Conservation (phyloP, 1,139 yeast species). For the Nakaseomyces uthaithaninus region DNA sequence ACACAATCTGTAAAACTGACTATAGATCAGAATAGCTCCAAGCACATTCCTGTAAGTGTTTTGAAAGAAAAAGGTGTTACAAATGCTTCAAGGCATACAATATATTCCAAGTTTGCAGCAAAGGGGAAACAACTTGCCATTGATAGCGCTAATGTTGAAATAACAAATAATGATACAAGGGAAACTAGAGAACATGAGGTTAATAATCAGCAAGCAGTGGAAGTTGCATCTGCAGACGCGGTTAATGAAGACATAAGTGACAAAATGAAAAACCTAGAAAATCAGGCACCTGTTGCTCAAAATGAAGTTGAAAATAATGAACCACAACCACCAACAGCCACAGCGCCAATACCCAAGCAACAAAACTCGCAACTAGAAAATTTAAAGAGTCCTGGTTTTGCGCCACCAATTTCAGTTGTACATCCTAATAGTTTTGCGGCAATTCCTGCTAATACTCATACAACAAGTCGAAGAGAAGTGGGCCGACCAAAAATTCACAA, state of each 20-base stretch:
- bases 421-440: constrained; percentile 20
- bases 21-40: constrained; percentile 30
- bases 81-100: constrained; percentile 16
- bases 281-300: constrained; percentile 1
- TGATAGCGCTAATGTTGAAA: not conserved
- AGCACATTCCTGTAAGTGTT: constrained; percentile 24
- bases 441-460: not conserved
- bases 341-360: not conserved
- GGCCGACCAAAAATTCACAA: constrained; percentile 28
- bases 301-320: not conserved
- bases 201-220: not conserved
- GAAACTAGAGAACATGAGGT: not conserved
- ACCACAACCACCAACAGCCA: not conserved
- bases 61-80: constrained; percentile 24
- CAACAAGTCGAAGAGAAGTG: constrained; percentile 23
- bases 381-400: constrained; percentile 14
- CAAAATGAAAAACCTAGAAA: not conserved
- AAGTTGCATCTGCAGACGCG: not conserved
- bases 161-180: not conserved
- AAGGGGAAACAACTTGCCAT: constrained; percentile 26
- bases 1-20: constrained; percentile 31
- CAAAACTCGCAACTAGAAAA: not conserved
- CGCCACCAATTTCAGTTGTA: constrained; percentile 23
- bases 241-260: constrained; percentile 2
- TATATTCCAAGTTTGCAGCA: constrained; percentile 29